Evolutionary conservation across 495 filamentous ascomycete species (phyloP).

Genomic region (Parachaetomium inaequale): DNA sequence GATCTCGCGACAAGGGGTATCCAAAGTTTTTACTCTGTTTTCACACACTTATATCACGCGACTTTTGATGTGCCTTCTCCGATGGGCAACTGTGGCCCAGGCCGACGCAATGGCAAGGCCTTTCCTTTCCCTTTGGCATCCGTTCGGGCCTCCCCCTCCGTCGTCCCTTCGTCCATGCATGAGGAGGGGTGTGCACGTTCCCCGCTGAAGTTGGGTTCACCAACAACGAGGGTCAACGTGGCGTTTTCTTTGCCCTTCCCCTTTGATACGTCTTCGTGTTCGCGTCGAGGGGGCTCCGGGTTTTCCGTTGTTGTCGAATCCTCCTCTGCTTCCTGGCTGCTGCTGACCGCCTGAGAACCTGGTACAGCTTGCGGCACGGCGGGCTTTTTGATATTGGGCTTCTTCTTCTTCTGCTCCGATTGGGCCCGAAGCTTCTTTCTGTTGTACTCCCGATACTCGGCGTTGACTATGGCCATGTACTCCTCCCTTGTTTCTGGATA

Average conservation of each 20-base stretch:
- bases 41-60: too few species aligned
- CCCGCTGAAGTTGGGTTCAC: neutral
- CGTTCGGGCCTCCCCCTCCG: neutral
- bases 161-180: neutral
- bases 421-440: neutral
- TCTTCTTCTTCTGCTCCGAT: neutral
- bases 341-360: too few species aligned
- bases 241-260: neutral
- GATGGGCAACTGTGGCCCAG: too few species aligned
- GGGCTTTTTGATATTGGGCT: neutral
- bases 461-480: neutral
- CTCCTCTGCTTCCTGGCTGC: too few species aligned
- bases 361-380: too few species aligned
- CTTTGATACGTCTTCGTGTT: too few species aligned
- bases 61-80: too few species aligned
- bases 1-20: too few species aligned
- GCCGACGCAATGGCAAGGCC: too few species aligned
- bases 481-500: neutral
- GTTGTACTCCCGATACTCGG: neutral
- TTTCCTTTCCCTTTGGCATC: neutral
- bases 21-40: too few species aligned
- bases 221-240: neutral
- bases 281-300: too few species aligned
- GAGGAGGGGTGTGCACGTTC: neutral
- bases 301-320: too few species aligned